phyloP scores from a whole-genome alignment of 495 filamentous ascomycete species.

The Lophium mytilinum region DNA sequence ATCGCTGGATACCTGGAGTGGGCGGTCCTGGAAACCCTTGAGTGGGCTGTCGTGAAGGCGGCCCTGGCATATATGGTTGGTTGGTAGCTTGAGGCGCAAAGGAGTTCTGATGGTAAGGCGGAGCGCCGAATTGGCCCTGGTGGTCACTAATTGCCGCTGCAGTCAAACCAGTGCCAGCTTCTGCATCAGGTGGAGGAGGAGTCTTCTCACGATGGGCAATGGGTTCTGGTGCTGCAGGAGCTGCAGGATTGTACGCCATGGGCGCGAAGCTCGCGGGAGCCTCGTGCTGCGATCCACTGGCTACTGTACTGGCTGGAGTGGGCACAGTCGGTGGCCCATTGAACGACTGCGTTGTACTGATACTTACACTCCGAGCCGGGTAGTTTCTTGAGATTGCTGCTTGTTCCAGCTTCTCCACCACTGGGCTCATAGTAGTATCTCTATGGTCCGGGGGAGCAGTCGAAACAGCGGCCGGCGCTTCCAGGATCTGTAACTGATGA shows the following conservation, averaged over 20 bases:
- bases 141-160: constrained; percentile 58
- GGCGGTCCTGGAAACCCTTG: constrained; percentile 29
- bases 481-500: constrained; percentile 51
- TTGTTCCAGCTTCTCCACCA: constrained; percentile 78
- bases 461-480: constrained; percentile 38
- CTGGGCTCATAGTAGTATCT: constrained; percentile 61
- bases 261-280: constrained; percentile 44
- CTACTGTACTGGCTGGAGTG: constrained; percentile 35
- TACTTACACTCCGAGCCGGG: constrained; percentile 26
- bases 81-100: constrained; percentile 42
- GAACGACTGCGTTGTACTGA: constrained; percentile 33
- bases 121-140: constrained; percentile 29
- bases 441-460: constrained; percentile 40
- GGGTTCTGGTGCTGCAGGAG: constrained; percentile 74
- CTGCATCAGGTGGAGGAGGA: constrained; percentile 69
- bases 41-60: constrained; percentile 25
- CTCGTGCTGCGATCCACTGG: constrained; percentile 7
- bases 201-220: constrained; percentile 84
- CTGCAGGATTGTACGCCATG: constrained; percentile 86
- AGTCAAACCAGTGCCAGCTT: constrained; percentile 59
- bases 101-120: constrained; percentile 11
- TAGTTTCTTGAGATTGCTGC: constrained; percentile 58
- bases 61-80: constrained; percentile 34
- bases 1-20: constrained; percentile 16
- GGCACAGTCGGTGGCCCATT: constrained; percentile 41